Percentiles rank a stretch among this genome's conserved stretches.
Evolutionary conservation across 805 yeast genomes (phyloP).

Genomic region (Teunomyces cretensis): DNA sequence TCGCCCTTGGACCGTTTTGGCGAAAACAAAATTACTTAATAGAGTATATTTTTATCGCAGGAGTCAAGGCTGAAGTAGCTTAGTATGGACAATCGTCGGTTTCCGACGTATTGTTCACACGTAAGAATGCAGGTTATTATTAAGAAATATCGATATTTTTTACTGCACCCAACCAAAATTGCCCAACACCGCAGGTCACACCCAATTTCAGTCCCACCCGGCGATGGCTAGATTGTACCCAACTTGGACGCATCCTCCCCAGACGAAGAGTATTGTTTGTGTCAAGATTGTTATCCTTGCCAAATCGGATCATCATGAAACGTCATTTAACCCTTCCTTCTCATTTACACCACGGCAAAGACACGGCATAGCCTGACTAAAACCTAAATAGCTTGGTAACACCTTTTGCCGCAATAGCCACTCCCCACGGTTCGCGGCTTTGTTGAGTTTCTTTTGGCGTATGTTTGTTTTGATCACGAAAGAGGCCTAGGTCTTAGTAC

Average conservation of each 20-base stretch:
- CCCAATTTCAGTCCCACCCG: not conserved
- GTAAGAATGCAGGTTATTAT: not conserved
- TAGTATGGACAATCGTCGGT: not conserved
- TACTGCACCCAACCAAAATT: conserved; percentile 3
- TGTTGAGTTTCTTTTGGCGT: too few relatives aligned
- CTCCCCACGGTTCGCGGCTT: too few relatives aligned
- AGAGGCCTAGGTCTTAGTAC: too few relatives aligned
- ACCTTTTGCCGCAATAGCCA: too few relatives aligned
- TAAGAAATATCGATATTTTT: not conserved
- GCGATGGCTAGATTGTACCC: not conserved
- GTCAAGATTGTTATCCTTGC: not conserved
- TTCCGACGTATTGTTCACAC: not conserved
- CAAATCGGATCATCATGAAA: too few relatives aligned
- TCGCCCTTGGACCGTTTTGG: not conserved
- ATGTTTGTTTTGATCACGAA: too few relatives aligned
- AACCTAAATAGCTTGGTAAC: too few relatives aligned
- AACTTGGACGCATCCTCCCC: not conserved
- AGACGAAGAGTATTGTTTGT: not conserved
- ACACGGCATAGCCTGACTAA: too few relatives aligned
- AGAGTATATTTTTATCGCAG: not conserved
- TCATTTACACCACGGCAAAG: too few relatives aligned
- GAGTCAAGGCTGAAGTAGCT: not conserved
- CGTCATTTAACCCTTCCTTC: too few relatives aligned
- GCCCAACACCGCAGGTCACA: conserved; percentile 2
- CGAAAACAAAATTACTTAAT: not conserved